Evolutionary conservation across 2,329 filamentous ascomycete genomes (phyloP), one percentile per base, ranked within the genome.

Genomic region (Paraphaeosphaeria sporulosa): DNA sequence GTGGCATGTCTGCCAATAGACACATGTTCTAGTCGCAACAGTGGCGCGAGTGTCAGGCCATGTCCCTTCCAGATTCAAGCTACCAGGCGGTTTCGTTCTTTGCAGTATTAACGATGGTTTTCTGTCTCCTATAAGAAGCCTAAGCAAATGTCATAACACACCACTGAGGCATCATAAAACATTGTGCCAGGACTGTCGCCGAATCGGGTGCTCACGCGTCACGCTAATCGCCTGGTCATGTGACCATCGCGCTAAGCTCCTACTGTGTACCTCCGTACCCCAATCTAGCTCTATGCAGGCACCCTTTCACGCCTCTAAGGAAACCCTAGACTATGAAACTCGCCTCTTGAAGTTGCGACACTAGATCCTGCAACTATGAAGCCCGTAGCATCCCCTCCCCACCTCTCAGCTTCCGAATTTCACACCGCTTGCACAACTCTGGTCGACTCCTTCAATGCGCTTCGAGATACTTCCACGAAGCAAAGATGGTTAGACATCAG

Each of bases 151-250:
- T 23, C 19, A 23, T n/a, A n/a, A 2, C 42, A 44, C 19, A 21
- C 42, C 42, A 44, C n/a, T 10, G 19, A 44, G 21, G 42, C 12
- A 44, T 1, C 42, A 5, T 13, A 23, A 44, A 44, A 19, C 10
- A 19, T 4, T 8, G n/a, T 19, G 7, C n/a, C 17, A 21, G n/a
- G 4, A 43, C 19, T 43, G 40, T 21, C 12, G 42, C 42, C 19
- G 4, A 44, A 8, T 23, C 42, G 19, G 42, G 19, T 12, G 21
- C 8, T 2, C 12, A 44, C 23, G 51, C 38, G 51, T 44, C 51
- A 32, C 51, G 38, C 27, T 23, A 38, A 46, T 47, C 52, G 52
- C 52, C 52, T 21, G 10, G n/a, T 55, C 52, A 55, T 30, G 52
- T 55, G 52, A n/a, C 10, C 10, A 9, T 5, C 1, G 2, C 10